Evolutionary conservation across 768 basidiomycete species (phyloP).

Genomic region (Mycena rosella): DNA sequence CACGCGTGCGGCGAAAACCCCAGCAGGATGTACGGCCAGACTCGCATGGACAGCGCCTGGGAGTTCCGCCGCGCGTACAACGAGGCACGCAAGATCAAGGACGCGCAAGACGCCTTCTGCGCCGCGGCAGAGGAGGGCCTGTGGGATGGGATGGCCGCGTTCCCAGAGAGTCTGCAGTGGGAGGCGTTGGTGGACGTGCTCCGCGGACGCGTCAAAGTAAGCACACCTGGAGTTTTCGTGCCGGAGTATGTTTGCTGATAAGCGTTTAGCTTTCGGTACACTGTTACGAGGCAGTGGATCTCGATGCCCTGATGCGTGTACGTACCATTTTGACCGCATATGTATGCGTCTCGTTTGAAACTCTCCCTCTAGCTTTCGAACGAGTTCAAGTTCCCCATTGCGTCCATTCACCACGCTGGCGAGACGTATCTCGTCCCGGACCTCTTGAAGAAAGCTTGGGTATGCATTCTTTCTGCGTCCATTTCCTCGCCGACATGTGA

Average conservation of each 20-base stretch:
- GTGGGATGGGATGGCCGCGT: conserved; percentile 59
- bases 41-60: conserved; percentile 75
- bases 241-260: background rate
- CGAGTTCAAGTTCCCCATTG: conserved; percentile 83
- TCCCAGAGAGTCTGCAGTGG: conserved; percentile 79
- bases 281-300: conserved; percentile 71
- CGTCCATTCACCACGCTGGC: conserved; percentile 84
- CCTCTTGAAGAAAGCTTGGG: conserved; percentile 78
- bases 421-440: conserved; percentile 86
- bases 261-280: conserved; percentile 51
- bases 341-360: no score
- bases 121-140: conserved; percentile 56
- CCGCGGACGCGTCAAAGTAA: conserved; percentile 80
- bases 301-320: conserved; percentile 75
- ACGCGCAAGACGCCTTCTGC: conserved; percentile 77
- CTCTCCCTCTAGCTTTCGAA: conserved; percentile 67
- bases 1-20: conserved; percentile 84
- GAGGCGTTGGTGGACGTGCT: conserved; percentile 78
- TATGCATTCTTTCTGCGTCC: conserved; percentile 40
- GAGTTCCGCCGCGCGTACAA: conserved; percentile 80
- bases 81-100: conserved; percentile 72
- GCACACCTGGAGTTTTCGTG: conserved; percentile 6
- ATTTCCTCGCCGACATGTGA: background rate
- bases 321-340: conserved; percentile 40
- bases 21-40: conserved; percentile 53